Conservation (phyloP, 805 yeast species). For the Yarrowia porcina region DNA sequence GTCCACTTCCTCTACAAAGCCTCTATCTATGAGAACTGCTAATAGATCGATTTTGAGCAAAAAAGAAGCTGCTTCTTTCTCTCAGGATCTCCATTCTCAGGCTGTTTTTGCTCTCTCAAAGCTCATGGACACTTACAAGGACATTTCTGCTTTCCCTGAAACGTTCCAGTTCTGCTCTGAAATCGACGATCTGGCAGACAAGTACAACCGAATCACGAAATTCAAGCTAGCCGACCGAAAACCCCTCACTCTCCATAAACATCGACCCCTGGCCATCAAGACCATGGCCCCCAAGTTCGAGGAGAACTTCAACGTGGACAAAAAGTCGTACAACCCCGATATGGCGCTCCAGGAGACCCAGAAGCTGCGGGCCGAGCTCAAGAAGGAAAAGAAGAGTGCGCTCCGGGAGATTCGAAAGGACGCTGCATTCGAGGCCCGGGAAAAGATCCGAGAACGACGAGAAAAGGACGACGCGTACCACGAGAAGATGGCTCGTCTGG, state of each 20-base stretch:
- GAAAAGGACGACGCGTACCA: slow-evolving; percentile 75
- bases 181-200: slow-evolving; percentile 33
- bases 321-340: slow-evolving; percentile 84
- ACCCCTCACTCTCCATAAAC: slow-evolving; percentile 79
- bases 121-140: slow-evolving; percentile 46
- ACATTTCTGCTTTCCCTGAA: slow-evolving; percentile 59
- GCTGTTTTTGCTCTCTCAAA: slow-evolving; percentile 11
- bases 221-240: slow-evolving; percentile 50
- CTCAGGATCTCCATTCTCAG: slow-evolving; percentile 4
- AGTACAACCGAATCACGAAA: slow-evolving; percentile 49
- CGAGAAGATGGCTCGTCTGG: slow-evolving; percentile 80
- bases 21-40: not conserved
- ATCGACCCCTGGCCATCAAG: slow-evolving; percentile 78
- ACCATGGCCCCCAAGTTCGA: slow-evolving; percentile 88
- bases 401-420: slow-evolving; percentile 90
- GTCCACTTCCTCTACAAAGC: not conserved
- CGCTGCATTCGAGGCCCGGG: slow-evolving; percentile 79
- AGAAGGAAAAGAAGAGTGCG: slow-evolving; percentile 86
- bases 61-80: not conserved
- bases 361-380: slow-evolving; percentile 79
- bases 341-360: slow-evolving; percentile 74
- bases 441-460: slow-evolving; percentile 76
- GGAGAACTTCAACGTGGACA: slow-evolving; percentile 93
- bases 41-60: not conserved
- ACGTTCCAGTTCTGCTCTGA: slow-evolving; percentile 39